Evolutionary conservation across 2,329 filamentous ascomycete genomes (phyloP), one percentile per base, ranked within the genome.

Genomic region (Fusarium sp.): DNA sequence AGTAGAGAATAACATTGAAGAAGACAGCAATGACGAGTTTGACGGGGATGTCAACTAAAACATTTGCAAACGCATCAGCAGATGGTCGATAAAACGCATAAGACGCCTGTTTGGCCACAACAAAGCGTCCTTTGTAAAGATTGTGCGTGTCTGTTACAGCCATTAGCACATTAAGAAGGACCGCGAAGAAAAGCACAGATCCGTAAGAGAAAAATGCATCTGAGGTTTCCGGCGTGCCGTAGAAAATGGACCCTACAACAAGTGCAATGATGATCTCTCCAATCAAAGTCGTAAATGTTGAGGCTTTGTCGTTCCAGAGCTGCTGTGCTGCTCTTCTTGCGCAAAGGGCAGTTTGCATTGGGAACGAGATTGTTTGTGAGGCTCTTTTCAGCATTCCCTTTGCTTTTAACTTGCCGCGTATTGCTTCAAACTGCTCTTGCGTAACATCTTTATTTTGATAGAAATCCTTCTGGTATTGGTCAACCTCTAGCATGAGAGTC

Each of bases 211-310:
- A 86, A 77, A 90, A 89, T 1, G 84, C 84, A n/a, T 78, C 80
- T 0, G 88, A 87, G 2, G 84, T 83, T 15, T 85, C 71, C 0
- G 86, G 84, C 0, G 83, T 84, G 7, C 84, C 84, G 71, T 81
- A 91, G 76, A 89, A 91, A 62, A 90, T 84, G 4, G 86, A 88
- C 20, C 88, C 89, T 49, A 91, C 84, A 67, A 91, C 89, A 37
- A 91, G 81, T 27, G 87, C 85, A 79, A 90, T 83, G 70, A 90
- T 73, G 44, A 88, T 17, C n/a, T 59, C 56, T 6, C 56, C 56
- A 33, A 59, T 35, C 15, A 59, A 27, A 17, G 56, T 59, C 20
- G 56, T 59, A 12, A 33, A 27, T 0, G 86, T 86, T 1, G 85
- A 83, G 0, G 84, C 76, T 27, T 83, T 84, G 73, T 89, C 83